Evolutionary conservation across 1,139 yeast species (phyloP), one percentile per base, ranked within the genome.

Genomic region (Pichia norvegensis): DNA sequence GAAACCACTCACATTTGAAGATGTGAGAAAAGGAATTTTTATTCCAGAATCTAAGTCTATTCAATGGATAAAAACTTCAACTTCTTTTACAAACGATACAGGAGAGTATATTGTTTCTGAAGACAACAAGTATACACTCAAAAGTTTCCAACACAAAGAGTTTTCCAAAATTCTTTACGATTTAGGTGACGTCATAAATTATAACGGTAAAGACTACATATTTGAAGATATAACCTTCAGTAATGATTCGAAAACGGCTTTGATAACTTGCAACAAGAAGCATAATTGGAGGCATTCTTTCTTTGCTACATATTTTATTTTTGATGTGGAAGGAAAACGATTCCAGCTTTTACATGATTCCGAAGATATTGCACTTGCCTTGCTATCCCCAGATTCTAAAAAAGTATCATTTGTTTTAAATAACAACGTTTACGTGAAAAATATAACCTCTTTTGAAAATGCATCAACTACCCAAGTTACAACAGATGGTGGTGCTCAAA

Each of bases 21-120:
- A 65, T 43, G 63, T 67, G 0, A 69, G 85, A 51, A 74, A 73
- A 42, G 76, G 75, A 2, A 66, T 73, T 2, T 81, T 81, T 52
- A 50, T 58, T 0, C 79, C 87, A 0, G 63, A 65, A 22, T 64
- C 56, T 44, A 73, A 74, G 49, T 63, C 70, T n/a, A 66, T 83
- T 21, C 88, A 82, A 58, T 83, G 92, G 92, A 74, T 82, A 42
- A 67, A 67, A 42, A 75, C 75, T 19, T 76, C 79, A 1, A 68
- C 67, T 37, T 57, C 62, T 50, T 62, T 42, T 10, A 50, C 59
- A 23, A 61, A 72, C 50, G 82, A 77, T 55, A 67, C 70, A 48
- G 84, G 82, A n/a, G 76, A 79, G 13, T 78, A 73, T 54, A 69
- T 78, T 31, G 66, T 74, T 22, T 66, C 62, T 29, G 63, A 62